Conservation (phyloP, 2,329 filamentous ascomycete species). For the Penicillium sclerotiorum region DNA sequence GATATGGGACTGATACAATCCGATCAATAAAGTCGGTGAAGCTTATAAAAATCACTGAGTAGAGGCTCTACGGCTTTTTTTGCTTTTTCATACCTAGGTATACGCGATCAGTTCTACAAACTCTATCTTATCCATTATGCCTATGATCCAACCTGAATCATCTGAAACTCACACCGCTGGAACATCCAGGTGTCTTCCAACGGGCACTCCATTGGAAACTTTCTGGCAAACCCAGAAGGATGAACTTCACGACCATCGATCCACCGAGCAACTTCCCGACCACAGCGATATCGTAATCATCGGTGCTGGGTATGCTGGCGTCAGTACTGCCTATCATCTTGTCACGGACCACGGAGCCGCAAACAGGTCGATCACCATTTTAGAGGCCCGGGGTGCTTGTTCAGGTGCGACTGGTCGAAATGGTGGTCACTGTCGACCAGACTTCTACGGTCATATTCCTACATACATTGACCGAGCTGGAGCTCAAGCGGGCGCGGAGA, state of each 20-base stretch:
- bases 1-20: background rate
- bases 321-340: conserved; percentile 49
- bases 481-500: conserved; percentile 39
- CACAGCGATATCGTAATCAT: conserved; percentile 52
- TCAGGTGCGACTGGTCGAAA: conserved; percentile 51
- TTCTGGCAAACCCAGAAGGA: conserved; percentile 50
- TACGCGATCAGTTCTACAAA: background rate
- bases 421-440: conserved; percentile 50
- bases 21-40: too few relatives aligned
- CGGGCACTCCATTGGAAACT: conserved; percentile 11
- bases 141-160: background rate
- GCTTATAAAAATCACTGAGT: background rate
- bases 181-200: conserved; percentile 11
- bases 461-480: conserved; percentile 42
- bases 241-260: conserved; percentile 44
- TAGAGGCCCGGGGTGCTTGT: conserved; percentile 47
- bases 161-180: background rate
- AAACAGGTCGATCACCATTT: conserved; percentile 37
- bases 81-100: background rate
- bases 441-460: conserved; percentile 46
- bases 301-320: conserved; percentile 53
- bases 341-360: conserved; percentile 26
- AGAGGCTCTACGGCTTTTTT: background rate
- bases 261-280: conserved; percentile 42
- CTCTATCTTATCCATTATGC: background rate